A percentile compares a stretch with the other conserved stretches of the same genome.
These are phyloP conservation scores for Pseudogymnoascus verrucosus DNA, from an alignment of 2,329 filamentous ascomycete genomes.

Conservation along the genomic window DNA sequence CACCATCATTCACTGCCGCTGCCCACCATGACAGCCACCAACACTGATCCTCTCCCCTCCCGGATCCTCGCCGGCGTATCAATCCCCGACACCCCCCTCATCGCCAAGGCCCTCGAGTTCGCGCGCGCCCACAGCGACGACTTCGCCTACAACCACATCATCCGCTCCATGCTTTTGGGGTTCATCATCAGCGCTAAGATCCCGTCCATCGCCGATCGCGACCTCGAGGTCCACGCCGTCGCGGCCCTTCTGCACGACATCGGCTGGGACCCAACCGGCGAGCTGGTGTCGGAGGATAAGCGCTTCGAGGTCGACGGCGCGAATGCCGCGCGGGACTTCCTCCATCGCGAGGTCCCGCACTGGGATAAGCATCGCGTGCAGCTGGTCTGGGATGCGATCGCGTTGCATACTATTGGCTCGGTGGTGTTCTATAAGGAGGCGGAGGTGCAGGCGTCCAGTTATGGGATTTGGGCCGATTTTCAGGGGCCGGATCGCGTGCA, in stretches of 20 bases:
- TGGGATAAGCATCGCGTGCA: slow-evolving; percentile 37
- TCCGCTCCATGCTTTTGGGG: slow-evolving; percentile 31
- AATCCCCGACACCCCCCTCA: slow-evolving; percentile 30
- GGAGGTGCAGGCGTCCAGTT: slow-evolving; percentile 29
- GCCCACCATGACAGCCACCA: background rate
- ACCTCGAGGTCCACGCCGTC: slow-evolving; percentile 33
- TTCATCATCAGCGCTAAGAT: slow-evolving; percentile 29
- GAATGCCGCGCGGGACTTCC: slow-evolving; percentile 35
- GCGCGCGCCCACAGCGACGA: slow-evolving; percentile 26
- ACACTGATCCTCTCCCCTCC: background rate
- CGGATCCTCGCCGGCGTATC: slow-evolving; percentile 27
- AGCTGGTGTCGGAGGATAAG: slow-evolving; percentile 34
- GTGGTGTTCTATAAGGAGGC: slow-evolving; percentile 37
- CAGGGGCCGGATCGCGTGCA: slow-evolving; percentile 25
- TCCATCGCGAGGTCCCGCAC: slow-evolving; percentile 22
- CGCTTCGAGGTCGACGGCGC: slow-evolving; percentile 45
- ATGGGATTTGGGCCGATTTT: slow-evolving; percentile 34
- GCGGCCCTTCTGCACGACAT: slow-evolving; percentile 36
- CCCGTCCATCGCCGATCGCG: slow-evolving; percentile 19
- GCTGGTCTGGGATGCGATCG: slow-evolving; percentile 42
- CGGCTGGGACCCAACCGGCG: slow-evolving; percentile 32
- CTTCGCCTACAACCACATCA: slow-evolving; percentile 32
- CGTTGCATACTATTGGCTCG: slow-evolving; percentile 34
- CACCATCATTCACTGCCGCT: background rate
- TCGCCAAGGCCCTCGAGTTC: slow-evolving; percentile 29